Conservation (phyloP, 176 grass and related monocot genomes). For the Zea luxurians region DNA sequence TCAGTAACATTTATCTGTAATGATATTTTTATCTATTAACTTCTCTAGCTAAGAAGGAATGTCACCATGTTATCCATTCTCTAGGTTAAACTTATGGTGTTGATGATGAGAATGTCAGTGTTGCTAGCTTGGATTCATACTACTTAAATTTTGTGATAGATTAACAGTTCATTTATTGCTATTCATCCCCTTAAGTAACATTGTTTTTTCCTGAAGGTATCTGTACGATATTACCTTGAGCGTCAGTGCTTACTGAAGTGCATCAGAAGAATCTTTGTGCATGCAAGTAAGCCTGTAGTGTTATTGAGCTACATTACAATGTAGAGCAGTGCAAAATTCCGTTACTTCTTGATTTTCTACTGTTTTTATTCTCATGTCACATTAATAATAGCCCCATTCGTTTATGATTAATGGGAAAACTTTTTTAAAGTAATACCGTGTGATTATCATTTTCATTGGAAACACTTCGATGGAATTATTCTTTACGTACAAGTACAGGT, state of each 20-base stretch:
- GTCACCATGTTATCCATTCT: background rate
- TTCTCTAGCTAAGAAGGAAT: background rate
- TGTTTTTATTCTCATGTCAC: background rate
- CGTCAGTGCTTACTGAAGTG: constrained; percentile 96
- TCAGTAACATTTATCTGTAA: background rate
- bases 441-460: background rate
- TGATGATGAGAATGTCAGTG: constrained; percentile 11
- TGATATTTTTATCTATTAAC: background rate
- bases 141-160: constrained; percentile 1
- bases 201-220: constrained; percentile 52
- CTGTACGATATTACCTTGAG: constrained; percentile 83
- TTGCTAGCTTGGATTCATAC: constrained; percentile 19
- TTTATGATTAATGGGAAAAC: background rate
- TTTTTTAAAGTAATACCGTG: background rate
- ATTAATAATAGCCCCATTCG: background rate
- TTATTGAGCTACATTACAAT: constrained; percentile 9
- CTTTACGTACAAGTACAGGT: background rate
- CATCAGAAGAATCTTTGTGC: constrained; percentile 76
- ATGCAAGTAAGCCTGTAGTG: constrained; percentile 58
- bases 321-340: background rate
- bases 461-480: background rate
- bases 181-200: constrained; percentile 25
- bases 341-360: background rate
- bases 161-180: background rate
- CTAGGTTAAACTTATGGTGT: background rate